Conservation (phyloP, 345 rosid species). For the Geranium brycei region DNA sequence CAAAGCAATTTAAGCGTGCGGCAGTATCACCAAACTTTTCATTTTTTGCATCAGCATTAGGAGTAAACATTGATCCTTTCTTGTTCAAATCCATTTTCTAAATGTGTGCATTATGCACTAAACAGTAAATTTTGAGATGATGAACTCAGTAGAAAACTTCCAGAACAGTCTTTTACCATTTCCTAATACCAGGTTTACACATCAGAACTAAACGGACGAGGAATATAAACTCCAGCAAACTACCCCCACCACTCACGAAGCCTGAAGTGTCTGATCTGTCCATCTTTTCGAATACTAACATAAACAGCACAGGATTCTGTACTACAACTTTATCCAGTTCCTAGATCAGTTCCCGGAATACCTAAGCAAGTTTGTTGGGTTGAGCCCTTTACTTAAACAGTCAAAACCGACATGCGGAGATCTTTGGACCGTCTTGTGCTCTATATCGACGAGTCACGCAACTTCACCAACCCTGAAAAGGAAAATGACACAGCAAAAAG, state of each 20-base stretch:
- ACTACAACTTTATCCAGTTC: slow-evolving; percentile 2
- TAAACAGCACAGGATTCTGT: slow-evolving; percentile 2
- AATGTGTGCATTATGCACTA: too few species aligned
- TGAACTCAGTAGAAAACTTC: too few species aligned
- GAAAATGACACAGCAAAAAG: too few species aligned
- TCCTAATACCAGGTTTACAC: background rate
- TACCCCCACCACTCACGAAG: slow-evolving; percentile 73
- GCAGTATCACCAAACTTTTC: slow-evolving; percentile 59
- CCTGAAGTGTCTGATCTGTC: slow-evolving; percentile 86
- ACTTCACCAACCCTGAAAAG: slow-evolving; percentile 41
- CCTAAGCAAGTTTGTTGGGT: slow-evolving; percentile 9
- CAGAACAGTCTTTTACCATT: background rate
- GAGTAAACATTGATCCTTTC: slow-evolving; percentile 27
- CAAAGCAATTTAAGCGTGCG: slow-evolving; percentile 47
- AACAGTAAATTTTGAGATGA: too few species aligned
- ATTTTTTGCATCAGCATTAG: slow-evolving; percentile 23
- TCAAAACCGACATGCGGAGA: slow-evolving; percentile 17
- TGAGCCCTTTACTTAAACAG: slow-evolving; percentile 2
- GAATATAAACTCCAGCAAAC: slow-evolving; percentile 8
- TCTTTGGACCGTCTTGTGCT: slow-evolving; percentile 31
- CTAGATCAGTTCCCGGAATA: slow-evolving; percentile 11
- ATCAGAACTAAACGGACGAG: slow-evolving; percentile 11
- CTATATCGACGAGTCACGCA: slow-evolving; percentile 18
- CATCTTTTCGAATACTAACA: slow-evolving; percentile 16
- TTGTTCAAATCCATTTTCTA: slow-evolving; percentile 52